Conservation (phyloP, 768 basidiomycete genomes). For the Multifurca ochricompacta region DNA sequence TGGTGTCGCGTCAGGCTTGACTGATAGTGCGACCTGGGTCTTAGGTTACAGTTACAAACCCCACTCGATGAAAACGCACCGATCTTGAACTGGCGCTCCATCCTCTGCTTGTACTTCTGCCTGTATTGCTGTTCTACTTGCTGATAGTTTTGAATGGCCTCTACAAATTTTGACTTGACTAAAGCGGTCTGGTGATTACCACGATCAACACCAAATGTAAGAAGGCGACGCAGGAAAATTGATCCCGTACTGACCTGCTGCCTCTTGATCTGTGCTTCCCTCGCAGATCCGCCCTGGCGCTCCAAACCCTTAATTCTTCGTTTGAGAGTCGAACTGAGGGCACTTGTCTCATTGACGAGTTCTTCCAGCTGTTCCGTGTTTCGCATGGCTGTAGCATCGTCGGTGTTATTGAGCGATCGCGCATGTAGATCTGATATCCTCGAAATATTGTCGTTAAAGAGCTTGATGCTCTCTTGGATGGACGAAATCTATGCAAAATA, state of each 20-base stretch:
- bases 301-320: conserved; percentile 52
- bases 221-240: not conserved
- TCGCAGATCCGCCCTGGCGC: conserved; percentile 31
- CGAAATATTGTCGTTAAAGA: conserved; percentile 39
- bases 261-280: conserved; percentile 42
- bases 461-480: conserved; percentile 39
- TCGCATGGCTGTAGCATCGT: conserved; percentile 37
- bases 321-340: conserved; percentile 49
- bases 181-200: conserved; percentile 39
- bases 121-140: conserved; percentile 65
- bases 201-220: not conserved
- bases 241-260: conserved; percentile 32
- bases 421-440: conserved; percentile 43
- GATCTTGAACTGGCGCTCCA: conserved; percentile 73
- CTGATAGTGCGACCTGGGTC: conserved; percentile 30
- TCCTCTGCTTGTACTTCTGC: conserved; percentile 52
- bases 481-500: conserved; percentile 34
- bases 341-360: conserved; percentile 51
- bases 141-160: conserved; percentile 73
- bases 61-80: conserved; percentile 34
- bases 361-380: conserved; percentile 44
- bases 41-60: not conserved
- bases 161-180: conserved; percentile 62
- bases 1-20: conserved; percentile 79
- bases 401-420: conserved; percentile 42